phyloP scores from a whole-genome alignment of 371 early-diverging fungal genomes.

The Actinomortierella ambigua region DNA sequence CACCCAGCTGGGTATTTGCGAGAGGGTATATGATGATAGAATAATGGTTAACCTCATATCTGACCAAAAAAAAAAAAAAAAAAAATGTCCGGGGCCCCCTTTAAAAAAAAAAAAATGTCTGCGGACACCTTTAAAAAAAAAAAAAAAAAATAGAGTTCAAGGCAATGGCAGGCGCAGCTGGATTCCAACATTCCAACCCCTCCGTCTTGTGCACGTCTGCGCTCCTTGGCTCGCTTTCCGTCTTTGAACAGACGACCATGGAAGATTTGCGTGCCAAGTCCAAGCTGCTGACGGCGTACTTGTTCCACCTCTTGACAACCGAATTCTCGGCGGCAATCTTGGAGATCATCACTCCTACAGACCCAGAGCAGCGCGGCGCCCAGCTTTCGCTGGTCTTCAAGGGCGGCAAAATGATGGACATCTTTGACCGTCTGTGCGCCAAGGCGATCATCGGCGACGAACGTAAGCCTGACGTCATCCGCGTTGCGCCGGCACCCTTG shows the following conservation, averaged over 20 bases:
- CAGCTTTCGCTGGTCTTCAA: constrained; percentile 85
- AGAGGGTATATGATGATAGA: too few species aligned
- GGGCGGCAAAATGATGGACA: constrained; percentile 60
- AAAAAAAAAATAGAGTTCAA: constrained; percentile 54
- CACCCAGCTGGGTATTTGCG: too few species aligned
- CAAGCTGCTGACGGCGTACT: constrained; percentile 77
- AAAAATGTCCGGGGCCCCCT: too few species aligned
- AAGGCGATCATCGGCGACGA: constrained; percentile 88
- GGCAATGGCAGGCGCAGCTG: constrained; percentile 83
- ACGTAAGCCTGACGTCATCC: constrained; percentile 90
- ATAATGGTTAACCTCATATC: too few species aligned
- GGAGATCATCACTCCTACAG: constrained; percentile 81
- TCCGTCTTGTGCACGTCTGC: constrained; percentile 73
- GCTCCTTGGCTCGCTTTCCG: constrained; percentile 78
- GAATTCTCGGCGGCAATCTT: constrained; percentile 52
- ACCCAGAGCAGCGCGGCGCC: constrained; percentile 81
- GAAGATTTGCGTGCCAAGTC: constrained; percentile 75
- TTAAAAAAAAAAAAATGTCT: too few species aligned
- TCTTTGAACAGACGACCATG: constrained; percentile 80
- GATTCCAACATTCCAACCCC: constrained; percentile 92
- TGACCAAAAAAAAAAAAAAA: background rate
- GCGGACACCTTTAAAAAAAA: too few species aligned
- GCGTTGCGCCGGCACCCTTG: constrained; percentile 90
- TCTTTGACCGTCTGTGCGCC: constrained; percentile 61
- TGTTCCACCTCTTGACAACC: constrained; percentile 70